phyloP scores from a whole-genome alignment of 2,329 filamentous ascomycete species.

The Parastagonospora avenae region DNA sequence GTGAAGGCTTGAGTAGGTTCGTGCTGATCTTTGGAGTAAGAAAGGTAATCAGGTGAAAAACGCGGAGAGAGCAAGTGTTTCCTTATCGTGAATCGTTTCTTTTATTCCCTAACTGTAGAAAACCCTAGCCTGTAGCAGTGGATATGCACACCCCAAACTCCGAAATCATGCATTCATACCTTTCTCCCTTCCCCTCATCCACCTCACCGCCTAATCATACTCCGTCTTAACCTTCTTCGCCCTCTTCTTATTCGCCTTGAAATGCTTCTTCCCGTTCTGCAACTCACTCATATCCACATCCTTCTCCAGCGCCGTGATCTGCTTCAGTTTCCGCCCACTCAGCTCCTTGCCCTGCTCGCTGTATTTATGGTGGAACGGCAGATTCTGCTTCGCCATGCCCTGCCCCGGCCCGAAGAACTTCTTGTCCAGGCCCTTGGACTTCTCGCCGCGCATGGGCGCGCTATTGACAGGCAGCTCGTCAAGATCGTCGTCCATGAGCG shows the following conservation, averaged over 20 bases:
- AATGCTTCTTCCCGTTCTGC: slow-evolving; percentile 86
- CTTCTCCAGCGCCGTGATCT: slow-evolving; percentile 81
- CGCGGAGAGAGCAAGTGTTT: no score
- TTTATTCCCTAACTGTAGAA: neutral
- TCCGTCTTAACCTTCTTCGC: slow-evolving; percentile 58
- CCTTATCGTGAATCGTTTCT: neutral
- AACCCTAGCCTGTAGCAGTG: neutral
- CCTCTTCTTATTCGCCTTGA: slow-evolving; percentile 74
- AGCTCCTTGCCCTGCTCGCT: slow-evolving; percentile 83
- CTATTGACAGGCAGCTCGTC: slow-evolving; percentile 53
- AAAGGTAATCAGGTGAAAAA: no score
- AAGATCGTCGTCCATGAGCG: slow-evolving; percentile 52
- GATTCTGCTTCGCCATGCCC: slow-evolving; percentile 67
- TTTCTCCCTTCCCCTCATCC: neutral
- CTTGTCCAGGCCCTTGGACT: slow-evolving; percentile 79
- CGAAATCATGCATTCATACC: neutral
- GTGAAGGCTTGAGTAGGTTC: no score
- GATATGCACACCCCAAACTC: neutral
- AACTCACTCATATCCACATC: slow-evolving; percentile 83
- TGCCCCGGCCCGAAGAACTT: slow-evolving; percentile 80
- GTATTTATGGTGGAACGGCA: slow-evolving; percentile 91
- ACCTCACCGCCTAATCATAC: slow-evolving; percentile 35
- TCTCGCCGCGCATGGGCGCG: slow-evolving; percentile 62
- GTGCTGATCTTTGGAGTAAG: no score
- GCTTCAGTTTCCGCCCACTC: slow-evolving; percentile 80